Conservation (phyloP, 345 rosid species). For the Melastoma malabathricum region DNA sequence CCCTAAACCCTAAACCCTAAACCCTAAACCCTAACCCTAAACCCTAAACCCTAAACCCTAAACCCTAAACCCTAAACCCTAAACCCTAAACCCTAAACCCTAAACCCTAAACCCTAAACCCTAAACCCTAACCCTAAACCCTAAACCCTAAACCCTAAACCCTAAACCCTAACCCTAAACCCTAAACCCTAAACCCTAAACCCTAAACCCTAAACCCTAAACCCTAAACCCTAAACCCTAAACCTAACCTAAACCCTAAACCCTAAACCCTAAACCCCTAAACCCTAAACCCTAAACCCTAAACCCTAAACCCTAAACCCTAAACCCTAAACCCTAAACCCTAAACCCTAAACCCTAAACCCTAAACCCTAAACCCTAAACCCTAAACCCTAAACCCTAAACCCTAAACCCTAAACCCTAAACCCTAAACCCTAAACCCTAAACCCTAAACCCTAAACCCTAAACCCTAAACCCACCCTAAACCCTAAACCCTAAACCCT, state of each 20-base stretch:
- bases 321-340: constrained; percentile 8
- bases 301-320: constrained; percentile 11
- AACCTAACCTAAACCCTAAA: constrained; percentile 17
- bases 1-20: constrained; percentile 13
- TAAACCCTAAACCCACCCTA: constrained; percentile 8
- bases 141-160: too few relatives aligned
- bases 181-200: constrained; percentile 12
- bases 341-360: constrained; percentile 9
- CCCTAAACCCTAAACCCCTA: constrained; percentile 9
- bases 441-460: constrained; percentile 13
- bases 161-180: constrained; percentile 11
- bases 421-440: constrained; percentile 11
- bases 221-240: constrained; percentile 14
- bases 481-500: constrained; percentile 9
- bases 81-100: constrained; percentile 13
- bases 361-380: constrained; percentile 7
- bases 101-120: constrained; percentile 13
- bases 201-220: constrained; percentile 9
- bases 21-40: constrained; percentile 14
- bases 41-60: constrained; percentile 16
- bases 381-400: constrained; percentile 10
- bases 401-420: constrained; percentile 8
- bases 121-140: constrained; percentile 7
- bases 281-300: constrained; percentile 11
- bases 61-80: constrained; percentile 14